A percentile compares a stretch with the other conserved stretches of the same genome.
phyloP scores from a whole-genome alignment of 306 rosid species.

The Sesbania bispinosa region DNA sequence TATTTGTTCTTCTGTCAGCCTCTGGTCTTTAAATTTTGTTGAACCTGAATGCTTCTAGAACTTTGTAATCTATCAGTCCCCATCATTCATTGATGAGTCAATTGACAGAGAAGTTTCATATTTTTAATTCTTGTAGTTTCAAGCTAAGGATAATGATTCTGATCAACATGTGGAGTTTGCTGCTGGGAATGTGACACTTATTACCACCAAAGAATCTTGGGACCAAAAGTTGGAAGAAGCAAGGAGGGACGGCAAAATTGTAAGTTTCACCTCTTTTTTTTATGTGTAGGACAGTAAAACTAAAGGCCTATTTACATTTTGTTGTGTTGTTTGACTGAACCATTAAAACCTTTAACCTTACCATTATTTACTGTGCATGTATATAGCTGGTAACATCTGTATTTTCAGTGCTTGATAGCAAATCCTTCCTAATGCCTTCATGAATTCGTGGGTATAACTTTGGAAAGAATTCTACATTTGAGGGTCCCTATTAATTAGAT shows the following conservation, averaged over 20 bases:
- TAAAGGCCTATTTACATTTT: slow-evolving; percentile 3
- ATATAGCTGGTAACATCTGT: neutral
- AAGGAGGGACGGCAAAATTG: slow-evolving; percentile 66
- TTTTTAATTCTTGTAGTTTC: slow-evolving; percentile 43
- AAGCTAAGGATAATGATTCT: slow-evolving; percentile 41
- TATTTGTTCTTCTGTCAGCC: neutral
- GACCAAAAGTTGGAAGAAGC: slow-evolving; percentile 90
- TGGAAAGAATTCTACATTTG: neutral
- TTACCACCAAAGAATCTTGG: slow-evolving; percentile 79
- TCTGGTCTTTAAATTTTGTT: slow-evolving; percentile 2
- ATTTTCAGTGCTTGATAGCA: neutral
- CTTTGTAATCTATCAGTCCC: neutral
- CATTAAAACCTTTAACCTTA: neutral
- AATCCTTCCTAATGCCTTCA: neutral
- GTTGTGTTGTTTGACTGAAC: slow-evolving; percentile 15
- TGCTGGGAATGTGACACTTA: slow-evolving; percentile 67
- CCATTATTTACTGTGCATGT: neutral
- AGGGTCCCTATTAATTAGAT: neutral
- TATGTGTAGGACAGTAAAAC: neutral
- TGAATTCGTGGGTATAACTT: neutral
- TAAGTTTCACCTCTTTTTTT: slow-evolving; percentile 40
- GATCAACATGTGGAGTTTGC: slow-evolving; percentile 66
- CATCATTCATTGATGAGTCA: slow-evolving; percentile 1
- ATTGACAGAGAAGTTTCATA: slow-evolving; percentile 28
- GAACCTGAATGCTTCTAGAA: slow-evolving; percentile 13